Base-by-base conservation (phyloP, 139 green algal species). In the Chlorella sp. region DNA sequence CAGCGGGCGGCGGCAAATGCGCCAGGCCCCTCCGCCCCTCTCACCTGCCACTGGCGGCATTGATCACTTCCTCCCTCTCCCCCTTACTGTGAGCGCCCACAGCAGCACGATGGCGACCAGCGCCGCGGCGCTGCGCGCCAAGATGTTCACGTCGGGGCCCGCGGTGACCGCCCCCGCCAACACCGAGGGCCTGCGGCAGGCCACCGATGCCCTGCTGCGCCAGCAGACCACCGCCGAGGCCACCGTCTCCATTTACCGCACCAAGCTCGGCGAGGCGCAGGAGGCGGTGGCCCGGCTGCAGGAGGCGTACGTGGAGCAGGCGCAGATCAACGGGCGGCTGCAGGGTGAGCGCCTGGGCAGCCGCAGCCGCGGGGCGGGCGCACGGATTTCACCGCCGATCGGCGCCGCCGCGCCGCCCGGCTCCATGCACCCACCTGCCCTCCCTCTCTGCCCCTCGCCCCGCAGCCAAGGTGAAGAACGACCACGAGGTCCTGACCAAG, bases 291-390 rank as follows among this genome's bases (percentile, higher is more conserved):
- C 30, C 26, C 47, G 41, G n/a, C 56, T 88, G 74, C 74, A 88
- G 47, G 41, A 30, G 28, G 84, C 84, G n/a, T 88, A 88, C 41
- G 56, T 84, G 69, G 30, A 34, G 60, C 81, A 86, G 81, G 26
- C 60, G n/a, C 26, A 86, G 25, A 26, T 28, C 47, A 85, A 85
- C 12, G 67, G 23, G 12, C 68, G 56, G 41, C 80, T 85, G 67
- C 78, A 84, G 65, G 78, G 63, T 64, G 30, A 26, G 63, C 38
- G 51, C 11, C 11, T 15, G 34, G 74, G 41, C 26, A 18, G 74
- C 12, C n/a, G 4, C 51, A 21, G 1, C 7, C 11, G n/a, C 4
- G 23, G 56, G 55, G 25, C 2, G 12, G 51, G 51, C 51, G 51
- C 11, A 2, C 51, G 51, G 15, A 60, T 60, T 60, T 15, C 51